Evolutionary conservation across 345 rosid genomes (phyloP).

Genomic region (Pugionium dolabratum): DNA sequence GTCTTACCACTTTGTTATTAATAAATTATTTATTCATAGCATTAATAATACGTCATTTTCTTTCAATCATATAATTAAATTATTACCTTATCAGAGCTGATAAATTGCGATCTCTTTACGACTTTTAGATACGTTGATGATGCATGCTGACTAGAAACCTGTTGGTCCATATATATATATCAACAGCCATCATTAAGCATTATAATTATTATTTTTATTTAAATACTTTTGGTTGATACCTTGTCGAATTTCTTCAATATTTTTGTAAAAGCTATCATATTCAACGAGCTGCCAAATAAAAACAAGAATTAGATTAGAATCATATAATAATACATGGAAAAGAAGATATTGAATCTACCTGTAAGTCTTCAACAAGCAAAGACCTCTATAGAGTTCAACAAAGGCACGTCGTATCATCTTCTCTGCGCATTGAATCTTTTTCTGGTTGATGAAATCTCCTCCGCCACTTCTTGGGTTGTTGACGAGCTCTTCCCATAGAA

Average conservation of each 20-base stretch:
- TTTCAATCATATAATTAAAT: conserved; percentile 2
- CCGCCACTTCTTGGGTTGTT: conserved; percentile 60
- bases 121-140: conserved; percentile 74
- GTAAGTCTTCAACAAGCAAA: conserved; percentile 71
- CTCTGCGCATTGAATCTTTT: conserved; percentile 83
- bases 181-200: conserved; percentile 23
- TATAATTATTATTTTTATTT: neutral
- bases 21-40: no score
- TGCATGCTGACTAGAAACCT: conserved; percentile 85
- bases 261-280: conserved; percentile 84
- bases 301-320: conserved; percentile 29
- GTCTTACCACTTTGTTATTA: conserved; percentile 71
- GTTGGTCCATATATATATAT: conserved; percentile 30
- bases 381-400: conserved; percentile 86
- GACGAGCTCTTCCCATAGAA: conserved; percentile 88
- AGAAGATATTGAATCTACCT: no score
- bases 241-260: conserved; percentile 96
- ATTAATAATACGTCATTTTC: no score
- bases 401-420: conserved; percentile 85
- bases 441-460: conserved; percentile 58
- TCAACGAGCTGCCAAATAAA: conserved; percentile 61
- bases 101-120: conserved; percentile 88
- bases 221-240: no score
- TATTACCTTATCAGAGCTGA: conserved; percentile 94
- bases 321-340: neutral